A percentile compares a stretch with the other conserved stretches of the same genome.
These are phyloP conservation scores for Fusarium tanahbumbuense DNA, from an alignment of 2,329 filamentous ascomycete genomes.

Conservation along the genomic window DNA sequence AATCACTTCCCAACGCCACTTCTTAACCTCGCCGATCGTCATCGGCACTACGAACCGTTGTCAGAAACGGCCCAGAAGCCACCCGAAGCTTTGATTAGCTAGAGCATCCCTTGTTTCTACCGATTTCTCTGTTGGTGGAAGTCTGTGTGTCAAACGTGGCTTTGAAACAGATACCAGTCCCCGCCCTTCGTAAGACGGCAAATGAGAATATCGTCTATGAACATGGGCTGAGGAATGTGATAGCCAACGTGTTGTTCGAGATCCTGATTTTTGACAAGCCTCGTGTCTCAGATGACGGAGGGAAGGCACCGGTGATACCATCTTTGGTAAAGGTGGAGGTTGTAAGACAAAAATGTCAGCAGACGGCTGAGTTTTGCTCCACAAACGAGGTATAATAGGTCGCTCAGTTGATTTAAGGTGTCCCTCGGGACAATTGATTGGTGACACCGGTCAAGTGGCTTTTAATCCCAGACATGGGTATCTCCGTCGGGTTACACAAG, in stretches of 20 bases:
- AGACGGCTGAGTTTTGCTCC: neutral
- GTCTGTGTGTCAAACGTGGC: neutral
- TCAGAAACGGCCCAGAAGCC: neutral
- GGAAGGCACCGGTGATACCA: no score
- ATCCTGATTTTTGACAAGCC: neutral
- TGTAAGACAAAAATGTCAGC: neutral
- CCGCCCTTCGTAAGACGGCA: neutral
- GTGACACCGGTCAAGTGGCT: neutral
- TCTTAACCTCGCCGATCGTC: neutral
- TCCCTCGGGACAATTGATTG: neutral
- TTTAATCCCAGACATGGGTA: neutral
- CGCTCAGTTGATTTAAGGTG: neutral
- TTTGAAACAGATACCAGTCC: neutral
- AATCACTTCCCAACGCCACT: neutral
- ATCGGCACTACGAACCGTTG: neutral
- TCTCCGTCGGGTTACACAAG: conserved; percentile 3
- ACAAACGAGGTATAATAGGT: neutral
- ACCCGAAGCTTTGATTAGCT: neutral
- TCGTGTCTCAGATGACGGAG: neutral
- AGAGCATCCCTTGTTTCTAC: neutral
- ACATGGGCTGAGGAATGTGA: neutral
- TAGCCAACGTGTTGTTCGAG: neutral
- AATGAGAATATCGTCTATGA: no score
- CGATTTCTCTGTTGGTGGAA: neutral
- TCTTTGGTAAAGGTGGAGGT: neutral